Evolutionary conservation across 345 rosid genomes (phyloP).

Genomic region (Gossypium bickii): DNA sequence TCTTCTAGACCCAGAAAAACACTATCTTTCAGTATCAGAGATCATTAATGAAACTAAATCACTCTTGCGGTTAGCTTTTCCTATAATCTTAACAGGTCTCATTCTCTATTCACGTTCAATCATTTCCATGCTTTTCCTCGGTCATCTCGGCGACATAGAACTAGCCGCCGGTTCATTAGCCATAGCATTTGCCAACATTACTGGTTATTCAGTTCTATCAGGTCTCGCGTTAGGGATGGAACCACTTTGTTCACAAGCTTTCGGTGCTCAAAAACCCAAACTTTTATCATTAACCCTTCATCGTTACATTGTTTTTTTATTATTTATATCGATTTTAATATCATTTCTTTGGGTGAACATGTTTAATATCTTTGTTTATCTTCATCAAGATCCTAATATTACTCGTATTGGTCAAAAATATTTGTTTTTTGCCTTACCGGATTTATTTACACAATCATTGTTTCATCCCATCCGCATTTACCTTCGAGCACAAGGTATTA

Average conservation of each 20-base stretch:
- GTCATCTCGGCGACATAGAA: slow-evolving; percentile 73
- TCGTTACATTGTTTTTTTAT: slow-evolving; percentile 68
- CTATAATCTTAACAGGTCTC: slow-evolving; percentile 74
- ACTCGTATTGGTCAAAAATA: slow-evolving; percentile 60
- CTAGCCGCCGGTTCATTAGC: slow-evolving; percentile 93
- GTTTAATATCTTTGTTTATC: slow-evolving; percentile 49
- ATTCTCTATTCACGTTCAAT: slow-evolving; percentile 85
- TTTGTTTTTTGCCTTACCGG: slow-evolving; percentile 73
- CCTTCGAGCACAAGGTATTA: slow-evolving; percentile 95
- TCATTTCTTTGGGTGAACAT: slow-evolving; percentile 72
- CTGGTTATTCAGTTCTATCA: slow-evolving; percentile 92
- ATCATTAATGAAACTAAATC: slow-evolving; percentile 59
- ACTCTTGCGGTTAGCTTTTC: slow-evolving; percentile 70
- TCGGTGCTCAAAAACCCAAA: slow-evolving; percentile 80
- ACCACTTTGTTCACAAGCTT: slow-evolving; percentile 92
- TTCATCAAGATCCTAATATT: slow-evolving; percentile 68
- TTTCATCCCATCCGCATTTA: slow-evolving; percentile 94
- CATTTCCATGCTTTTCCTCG: slow-evolving; percentile 87
- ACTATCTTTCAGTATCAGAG: slow-evolving; percentile 30
- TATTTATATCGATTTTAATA: slow-evolving; percentile 66
- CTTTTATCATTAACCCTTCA: slow-evolving; percentile 81
- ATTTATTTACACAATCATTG: slow-evolving; percentile 72
- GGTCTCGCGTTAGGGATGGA: slow-evolving; percentile 97
- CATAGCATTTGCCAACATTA: slow-evolving; percentile 90
- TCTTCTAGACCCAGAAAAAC: slow-evolving; percentile 26